A percentile compares a stretch with the other conserved stretches of the same genome.
Evolutionary conservation across 2,329 filamentous ascomycete species (phyloP).

Genomic region (Penicillium brasilianum): DNA sequence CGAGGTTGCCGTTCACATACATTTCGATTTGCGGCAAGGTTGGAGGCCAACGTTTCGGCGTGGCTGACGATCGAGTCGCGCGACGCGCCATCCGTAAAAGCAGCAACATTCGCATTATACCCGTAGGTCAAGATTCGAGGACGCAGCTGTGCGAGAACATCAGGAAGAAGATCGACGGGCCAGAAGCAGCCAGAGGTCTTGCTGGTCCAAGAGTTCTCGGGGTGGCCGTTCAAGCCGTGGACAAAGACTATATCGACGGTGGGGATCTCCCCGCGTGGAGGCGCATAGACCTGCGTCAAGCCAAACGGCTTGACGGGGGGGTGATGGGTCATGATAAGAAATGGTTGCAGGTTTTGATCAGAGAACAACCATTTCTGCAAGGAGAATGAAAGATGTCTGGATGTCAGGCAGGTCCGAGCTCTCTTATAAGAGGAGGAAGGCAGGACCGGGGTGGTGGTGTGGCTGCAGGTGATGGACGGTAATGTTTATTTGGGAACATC

Average conservation of each 20-base stretch:
- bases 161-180: constrained; percentile 70
- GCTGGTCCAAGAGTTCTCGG: constrained; percentile 66
- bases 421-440: constrained; percentile 14
- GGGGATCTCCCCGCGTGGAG: constrained; percentile 41
- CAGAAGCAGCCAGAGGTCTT: constrained; percentile 63
- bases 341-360: background rate
- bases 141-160: constrained; percentile 60
- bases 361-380: constrained; percentile 14
- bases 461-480: constrained; percentile 17
- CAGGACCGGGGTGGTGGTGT: background rate
- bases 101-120: constrained; percentile 70
- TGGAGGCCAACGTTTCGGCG: constrained; percentile 70
- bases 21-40: constrained; percentile 66
- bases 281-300: constrained; percentile 49
- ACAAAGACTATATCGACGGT: constrained; percentile 67
- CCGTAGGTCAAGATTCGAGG: constrained; percentile 74
- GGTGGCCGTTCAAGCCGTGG: constrained; percentile 71
- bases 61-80: constrained; percentile 73
- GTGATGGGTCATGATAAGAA: constrained; percentile 28
- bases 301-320: constrained; percentile 45
- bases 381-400: constrained; percentile 1
- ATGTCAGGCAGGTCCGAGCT: background rate
- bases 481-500: background rate
- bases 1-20: constrained; percentile 33
- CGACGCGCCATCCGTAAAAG: constrained; percentile 59